These are phyloP conservation scores for Phaeodactylum tricornutum DNA, from an alignment of 108 stramenopile genomes.

Conservation along the genomic window DNA sequence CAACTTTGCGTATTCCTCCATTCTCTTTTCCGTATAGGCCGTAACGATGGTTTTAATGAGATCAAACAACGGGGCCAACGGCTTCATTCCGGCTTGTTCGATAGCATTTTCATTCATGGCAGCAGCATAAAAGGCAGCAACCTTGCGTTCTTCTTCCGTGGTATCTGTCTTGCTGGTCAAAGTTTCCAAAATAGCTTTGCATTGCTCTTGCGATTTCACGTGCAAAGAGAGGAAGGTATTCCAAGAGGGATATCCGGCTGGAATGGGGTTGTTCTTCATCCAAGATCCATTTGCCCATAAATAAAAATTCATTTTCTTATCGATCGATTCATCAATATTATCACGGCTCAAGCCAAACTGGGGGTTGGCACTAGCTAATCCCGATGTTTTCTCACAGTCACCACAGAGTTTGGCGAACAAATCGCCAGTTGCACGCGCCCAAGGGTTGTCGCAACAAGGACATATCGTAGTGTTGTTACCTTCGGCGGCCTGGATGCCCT, in stretches of 20 bases:
- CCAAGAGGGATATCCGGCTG: conserved; percentile 67
- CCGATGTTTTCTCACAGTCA: conserved; percentile 31
- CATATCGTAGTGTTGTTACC: conserved; percentile 24
- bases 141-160: conserved; percentile 37
- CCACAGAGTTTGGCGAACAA: conserved; percentile 44
- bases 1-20: conserved; percentile 19
- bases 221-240: conserved; percentile 59
- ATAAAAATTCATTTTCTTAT: conserved; percentile 45
- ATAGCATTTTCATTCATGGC: conserved; percentile 66
- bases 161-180: conserved; percentile 15
- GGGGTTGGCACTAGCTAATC: no score
- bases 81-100: conserved; percentile 31
- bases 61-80: conserved; percentile 33
- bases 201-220: conserved; percentile 55
- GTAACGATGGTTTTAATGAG: conserved; percentile 17
- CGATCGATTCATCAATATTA: conserved; percentile 42
- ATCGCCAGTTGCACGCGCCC: conserved; percentile 40
- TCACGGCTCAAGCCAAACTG: conserved; percentile 17
- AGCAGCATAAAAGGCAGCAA: conserved; percentile 51
- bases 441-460: conserved; percentile 47
- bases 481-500: no score
- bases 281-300: conserved; percentile 60
- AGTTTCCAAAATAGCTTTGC: conserved; percentile 34
- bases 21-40: conserved; percentile 11
- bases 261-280: conserved; percentile 75